Percentiles rank a stretch among this genome's conserved stretches.
Conservation (phyloP, 768 basidiomycete genomes). For the Tricholoma matsutake region DNA sequence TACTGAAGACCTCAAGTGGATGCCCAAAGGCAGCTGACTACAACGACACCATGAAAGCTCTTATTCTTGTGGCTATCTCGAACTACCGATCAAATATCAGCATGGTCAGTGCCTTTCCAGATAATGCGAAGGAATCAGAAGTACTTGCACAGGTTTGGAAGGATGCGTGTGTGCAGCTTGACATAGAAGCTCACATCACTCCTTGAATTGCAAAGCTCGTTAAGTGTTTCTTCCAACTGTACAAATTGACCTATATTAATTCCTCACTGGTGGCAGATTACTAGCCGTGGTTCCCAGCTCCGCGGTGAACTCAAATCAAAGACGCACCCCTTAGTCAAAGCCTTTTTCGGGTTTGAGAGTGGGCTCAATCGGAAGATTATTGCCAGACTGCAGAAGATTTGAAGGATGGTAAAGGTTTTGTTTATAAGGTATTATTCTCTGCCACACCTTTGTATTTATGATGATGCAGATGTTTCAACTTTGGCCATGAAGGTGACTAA, state of each 20-base stretch:
- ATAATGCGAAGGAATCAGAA: slow-evolving; percentile 8
- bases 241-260: background rate
- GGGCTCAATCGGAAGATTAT: slow-evolving; percentile 15
- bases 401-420: slow-evolving; percentile 15
- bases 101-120: slow-evolving; percentile 21
- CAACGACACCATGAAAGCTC: slow-evolving; percentile 10
- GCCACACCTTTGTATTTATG: background rate
- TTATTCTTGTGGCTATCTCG: slow-evolving; percentile 15
- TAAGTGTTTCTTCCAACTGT: background rate
- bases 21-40: slow-evolving; percentile 5
- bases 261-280: slow-evolving; percentile 5
- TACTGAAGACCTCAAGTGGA: slow-evolving; percentile 1
- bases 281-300: slow-evolving; percentile 16
- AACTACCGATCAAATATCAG: slow-evolving; percentile 16
- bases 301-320: slow-evolving; percentile 21
- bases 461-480: background rate
- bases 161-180: slow-evolving; percentile 8
- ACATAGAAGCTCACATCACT: slow-evolving; percentile 4
- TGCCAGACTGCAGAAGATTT: slow-evolving; percentile 15
- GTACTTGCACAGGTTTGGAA: slow-evolving; percentile 17
- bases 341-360: slow-evolving; percentile 18
- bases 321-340: slow-evolving; percentile 11
- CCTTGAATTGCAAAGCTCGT: slow-evolving; percentile 19
- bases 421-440: slow-evolving; percentile 15
- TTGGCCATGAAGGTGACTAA: background rate